Conservation (phyloP, 1,139 yeast species). For the Candida tunisiensis region DNA sequence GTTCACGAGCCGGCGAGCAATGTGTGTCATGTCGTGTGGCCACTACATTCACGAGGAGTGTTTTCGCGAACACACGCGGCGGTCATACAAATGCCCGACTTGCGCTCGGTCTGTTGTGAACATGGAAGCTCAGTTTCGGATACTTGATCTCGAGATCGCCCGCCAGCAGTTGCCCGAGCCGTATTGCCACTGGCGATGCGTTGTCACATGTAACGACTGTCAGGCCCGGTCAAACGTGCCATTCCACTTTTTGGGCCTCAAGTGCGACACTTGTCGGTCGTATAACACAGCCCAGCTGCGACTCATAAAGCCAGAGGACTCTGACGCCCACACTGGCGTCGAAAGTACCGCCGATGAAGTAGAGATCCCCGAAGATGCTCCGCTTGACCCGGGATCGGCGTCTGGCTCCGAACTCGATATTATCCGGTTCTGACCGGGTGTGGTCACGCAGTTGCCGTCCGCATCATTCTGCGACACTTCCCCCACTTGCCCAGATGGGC, state of each 20-base stretch:
- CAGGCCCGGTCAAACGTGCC: conserved; percentile 61
- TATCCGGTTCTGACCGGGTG: no score
- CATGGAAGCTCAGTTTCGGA: conserved; percentile 78
- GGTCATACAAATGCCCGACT: conserved; percentile 79
- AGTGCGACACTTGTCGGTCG: conserved; percentile 74
- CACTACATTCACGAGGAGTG: conserved; percentile 85
- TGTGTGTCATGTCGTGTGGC: conserved; percentile 88
- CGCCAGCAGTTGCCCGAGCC: conserved; percentile 72
- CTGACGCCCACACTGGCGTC: conserved; percentile 16
- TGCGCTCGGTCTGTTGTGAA: conserved; percentile 73
- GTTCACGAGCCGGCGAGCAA: conserved; percentile 72
- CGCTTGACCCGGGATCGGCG: no score
- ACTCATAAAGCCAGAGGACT: conserved; percentile 28
- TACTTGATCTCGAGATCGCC: conserved; percentile 66
- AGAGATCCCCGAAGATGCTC: no score
- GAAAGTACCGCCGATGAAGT: no score
- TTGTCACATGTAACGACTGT: conserved; percentile 78
- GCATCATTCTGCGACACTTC: no score
- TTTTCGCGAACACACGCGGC: conserved; percentile 61
- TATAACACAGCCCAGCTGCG: conserved; percentile 41
- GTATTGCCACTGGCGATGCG: conserved; percentile 57
- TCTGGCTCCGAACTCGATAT: no score
- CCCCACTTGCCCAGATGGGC: no score
- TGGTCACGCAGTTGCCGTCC: no score
- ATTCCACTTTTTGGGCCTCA: conserved; percentile 75